A percentile compares a stretch with the other conserved stretches of the same genome.
Evolutionary conservation across 2,329 filamentous ascomycete species (phyloP).

Genomic region (Xylariaceae sp.): DNA sequence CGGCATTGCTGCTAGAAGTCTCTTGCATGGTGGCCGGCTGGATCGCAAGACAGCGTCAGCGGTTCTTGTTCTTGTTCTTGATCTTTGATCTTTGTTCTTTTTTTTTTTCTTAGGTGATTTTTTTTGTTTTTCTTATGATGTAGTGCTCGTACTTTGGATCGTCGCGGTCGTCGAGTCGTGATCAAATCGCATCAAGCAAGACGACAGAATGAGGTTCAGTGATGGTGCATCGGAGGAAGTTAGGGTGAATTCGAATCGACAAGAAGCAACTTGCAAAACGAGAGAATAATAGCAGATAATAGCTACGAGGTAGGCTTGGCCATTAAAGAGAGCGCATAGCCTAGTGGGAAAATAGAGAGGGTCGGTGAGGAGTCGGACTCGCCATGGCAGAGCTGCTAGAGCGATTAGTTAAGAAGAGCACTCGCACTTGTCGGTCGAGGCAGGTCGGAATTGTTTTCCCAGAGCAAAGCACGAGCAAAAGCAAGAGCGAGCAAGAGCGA

Average conservation of each 20-base stretch:
- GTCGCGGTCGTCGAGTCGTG: background rate
- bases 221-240: background rate
- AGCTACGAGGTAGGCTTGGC: slow-evolving; percentile 14
- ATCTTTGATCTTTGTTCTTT: too few species aligned
- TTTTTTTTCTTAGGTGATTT: too few species aligned
- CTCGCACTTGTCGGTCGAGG: too few species aligned
- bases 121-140: background rate
- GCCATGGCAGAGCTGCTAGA: too few species aligned
- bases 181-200: background rate
- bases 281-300: too few species aligned
- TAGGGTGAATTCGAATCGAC: slow-evolving; percentile 6
- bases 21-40: slow-evolving; percentile 18
- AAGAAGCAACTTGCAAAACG: too few species aligned
- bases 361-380: slow-evolving; percentile 4
- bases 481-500: too few species aligned
- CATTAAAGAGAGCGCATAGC: slow-evolving; percentile 21
- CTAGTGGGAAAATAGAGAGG: background rate
- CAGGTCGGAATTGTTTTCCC: background rate
- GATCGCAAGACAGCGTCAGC: slow-evolving; percentile 3
- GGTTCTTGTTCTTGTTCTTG: background rate
- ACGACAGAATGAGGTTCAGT: slow-evolving; percentile 5
- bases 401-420: too few species aligned
- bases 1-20: slow-evolving; percentile 20
- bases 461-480: too few species aligned
- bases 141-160: background rate